A percentile compares a stretch with the other conserved stretches of the same genome.
Conservation (phyloP, 2,329 filamentous ascomycete species). For the Mollisiaceae sp. region DNA sequence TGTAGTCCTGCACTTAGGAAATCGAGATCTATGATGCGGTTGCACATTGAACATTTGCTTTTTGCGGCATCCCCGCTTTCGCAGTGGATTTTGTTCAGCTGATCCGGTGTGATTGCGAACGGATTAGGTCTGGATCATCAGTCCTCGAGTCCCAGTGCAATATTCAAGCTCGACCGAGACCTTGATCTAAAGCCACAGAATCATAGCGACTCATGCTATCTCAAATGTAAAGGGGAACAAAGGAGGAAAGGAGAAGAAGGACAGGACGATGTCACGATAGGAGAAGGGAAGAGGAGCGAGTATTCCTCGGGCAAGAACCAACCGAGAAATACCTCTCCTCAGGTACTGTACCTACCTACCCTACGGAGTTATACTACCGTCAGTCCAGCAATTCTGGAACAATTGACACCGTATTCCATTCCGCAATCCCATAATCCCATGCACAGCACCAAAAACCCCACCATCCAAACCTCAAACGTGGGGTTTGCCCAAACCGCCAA, state of each 20-base stretch:
- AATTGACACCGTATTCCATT: not conserved
- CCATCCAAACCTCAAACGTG: not conserved
- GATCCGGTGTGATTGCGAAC: not conserved
- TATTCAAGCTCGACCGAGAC: not conserved
- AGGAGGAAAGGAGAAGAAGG: no score
- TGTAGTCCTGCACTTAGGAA: not conserved
- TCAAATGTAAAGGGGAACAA: not conserved
- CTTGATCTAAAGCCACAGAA: not conserved
- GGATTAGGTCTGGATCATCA: not conserved
- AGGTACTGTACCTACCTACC: not conserved
- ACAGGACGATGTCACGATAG: not conserved
- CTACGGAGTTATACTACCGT: no score
- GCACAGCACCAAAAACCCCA: not conserved
- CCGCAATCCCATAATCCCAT: constrained; percentile 5
- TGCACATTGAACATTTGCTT: not conserved
- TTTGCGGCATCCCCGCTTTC: constrained; percentile 4
- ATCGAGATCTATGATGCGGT: not conserved
- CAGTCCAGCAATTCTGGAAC: not conserved
- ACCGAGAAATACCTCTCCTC: not conserved
- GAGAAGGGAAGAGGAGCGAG: not conserved
- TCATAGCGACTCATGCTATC: not conserved
- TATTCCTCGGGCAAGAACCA: not conserved
- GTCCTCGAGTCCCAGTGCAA: not conserved
- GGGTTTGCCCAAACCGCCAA: not conserved
- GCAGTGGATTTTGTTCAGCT: not conserved